Percentiles rank a stretch among this genome's conserved stretches.
These are phyloP conservation scores for Borovskyia barvae DNA, from an alignment of 208 protist species.

Conservation along the genomic window DNA sequence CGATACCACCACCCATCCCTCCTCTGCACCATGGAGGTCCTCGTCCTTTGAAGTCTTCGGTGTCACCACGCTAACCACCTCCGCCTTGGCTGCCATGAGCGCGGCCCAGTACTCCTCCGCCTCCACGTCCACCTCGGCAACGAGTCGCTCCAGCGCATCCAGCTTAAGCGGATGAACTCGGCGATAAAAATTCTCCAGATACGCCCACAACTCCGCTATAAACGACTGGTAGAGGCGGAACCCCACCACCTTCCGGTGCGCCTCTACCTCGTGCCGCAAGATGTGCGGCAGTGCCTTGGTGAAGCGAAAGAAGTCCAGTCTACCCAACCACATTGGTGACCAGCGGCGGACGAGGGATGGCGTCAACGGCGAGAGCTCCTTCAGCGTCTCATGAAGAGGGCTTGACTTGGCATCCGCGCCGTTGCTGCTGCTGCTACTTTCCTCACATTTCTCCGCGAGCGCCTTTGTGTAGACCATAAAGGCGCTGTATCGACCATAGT, in stretches of 20 bases:
- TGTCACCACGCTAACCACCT: constrained; percentile 13
- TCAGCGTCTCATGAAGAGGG: constrained; percentile 3
- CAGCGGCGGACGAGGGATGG: constrained; percentile 11
- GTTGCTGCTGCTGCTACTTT: background rate
- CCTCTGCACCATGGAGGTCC: background rate
- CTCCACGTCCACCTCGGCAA: constrained; percentile 46
- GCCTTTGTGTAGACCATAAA: constrained; percentile 72
- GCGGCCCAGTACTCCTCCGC: constrained; percentile 73
- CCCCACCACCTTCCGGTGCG: constrained; percentile 66
- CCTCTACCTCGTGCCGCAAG: constrained; percentile 51
- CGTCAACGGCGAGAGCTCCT: constrained; percentile 2
- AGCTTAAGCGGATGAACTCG: constrained; percentile 54
- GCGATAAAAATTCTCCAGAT: constrained; percentile 63
- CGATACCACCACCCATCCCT: too few relatives aligned
- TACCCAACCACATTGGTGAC: constrained; percentile 35
- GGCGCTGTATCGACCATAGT: constrained; percentile 67
- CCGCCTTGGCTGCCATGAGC: constrained; percentile 42
- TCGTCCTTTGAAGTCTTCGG: constrained; percentile 27
- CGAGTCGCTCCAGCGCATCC: constrained; percentile 36
- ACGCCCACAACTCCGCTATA: constrained; percentile 46
- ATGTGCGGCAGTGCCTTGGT: constrained; percentile 43
- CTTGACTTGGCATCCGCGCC: background rate
- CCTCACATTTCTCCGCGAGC: constrained; percentile 20
- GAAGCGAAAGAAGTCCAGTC: constrained; percentile 75
- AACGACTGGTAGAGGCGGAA: constrained; percentile 63